These are phyloP conservation scores for Xerocomellus chrysenteron DNA, from an alignment of 768 basidiomycete species.

Conservation along the genomic window DNA sequence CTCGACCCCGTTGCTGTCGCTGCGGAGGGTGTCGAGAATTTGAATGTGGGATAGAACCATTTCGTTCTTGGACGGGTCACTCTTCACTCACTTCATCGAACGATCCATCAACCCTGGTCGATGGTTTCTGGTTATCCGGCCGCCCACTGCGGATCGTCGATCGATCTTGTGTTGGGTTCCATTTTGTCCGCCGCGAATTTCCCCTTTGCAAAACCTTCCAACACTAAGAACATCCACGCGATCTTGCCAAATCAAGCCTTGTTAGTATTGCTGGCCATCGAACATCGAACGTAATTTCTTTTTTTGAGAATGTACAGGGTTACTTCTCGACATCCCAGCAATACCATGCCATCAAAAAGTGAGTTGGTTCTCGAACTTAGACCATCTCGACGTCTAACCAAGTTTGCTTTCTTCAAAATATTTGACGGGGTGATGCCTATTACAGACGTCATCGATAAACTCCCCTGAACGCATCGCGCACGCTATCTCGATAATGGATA, in stretches of 20 bases:
- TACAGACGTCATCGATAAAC: conserved; percentile 51
- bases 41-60: conserved; percentile 41
- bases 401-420: conserved; percentile 57
- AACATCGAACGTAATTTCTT: conserved; percentile 49
- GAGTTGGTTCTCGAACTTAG: conserved; percentile 39
- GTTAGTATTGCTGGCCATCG: conserved; percentile 49
- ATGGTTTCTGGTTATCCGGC: conserved; percentile 45
- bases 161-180: conserved; percentile 55
- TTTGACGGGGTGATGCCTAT: conserved; percentile 42
- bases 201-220: conserved; percentile 50
- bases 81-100: conserved; percentile 52
- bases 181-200: conserved; percentile 48
- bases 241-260: conserved; percentile 49
- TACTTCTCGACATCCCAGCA: conserved; percentile 61
- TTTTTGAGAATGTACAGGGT: conserved; percentile 55
- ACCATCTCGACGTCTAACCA: conserved; percentile 47
- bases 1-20: conserved; percentile 51
- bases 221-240: conserved; percentile 40
- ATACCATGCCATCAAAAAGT: conserved; percentile 48
- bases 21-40: conserved; percentile 47
- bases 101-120: conserved; percentile 60
- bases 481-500: conserved; percentile 55
- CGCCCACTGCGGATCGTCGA: conserved; percentile 52
- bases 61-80: conserved; percentile 48
- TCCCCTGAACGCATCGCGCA: conserved; percentile 55